Evolutionary conservation across 1,284 basidiomycete species (phyloP).

Genomic region (Austroboletus novae-zelandiae): DNA sequence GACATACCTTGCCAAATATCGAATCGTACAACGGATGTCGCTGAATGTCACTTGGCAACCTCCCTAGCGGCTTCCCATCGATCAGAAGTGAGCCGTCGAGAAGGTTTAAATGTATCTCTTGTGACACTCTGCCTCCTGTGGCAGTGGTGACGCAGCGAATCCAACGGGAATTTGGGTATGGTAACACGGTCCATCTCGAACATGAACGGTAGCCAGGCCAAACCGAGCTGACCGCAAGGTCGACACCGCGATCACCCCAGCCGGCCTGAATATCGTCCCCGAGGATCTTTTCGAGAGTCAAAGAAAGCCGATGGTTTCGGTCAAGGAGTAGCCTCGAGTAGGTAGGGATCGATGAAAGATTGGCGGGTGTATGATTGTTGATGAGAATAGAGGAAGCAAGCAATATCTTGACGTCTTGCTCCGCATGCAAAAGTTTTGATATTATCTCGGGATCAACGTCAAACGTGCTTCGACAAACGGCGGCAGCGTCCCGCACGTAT

Average conservation of each 20-base stretch:
- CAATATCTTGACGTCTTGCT: conserved; percentile 30
- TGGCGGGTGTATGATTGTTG: conserved; percentile 28
- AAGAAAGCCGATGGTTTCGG: conserved; percentile 27
- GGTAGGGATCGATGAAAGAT: neutral
- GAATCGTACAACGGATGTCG: conserved; percentile 33
- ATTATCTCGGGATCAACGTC: conserved; percentile 32
- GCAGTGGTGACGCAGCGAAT: conserved; percentile 25
- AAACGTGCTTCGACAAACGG: conserved; percentile 41
- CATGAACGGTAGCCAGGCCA: conserved; percentile 38
- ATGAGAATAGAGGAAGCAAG: conserved; percentile 37
- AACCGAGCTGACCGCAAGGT: conserved; percentile 33
- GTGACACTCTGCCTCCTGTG: conserved; percentile 2
- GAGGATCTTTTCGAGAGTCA: conserved; percentile 25
- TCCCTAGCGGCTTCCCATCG: conserved; percentile 36
- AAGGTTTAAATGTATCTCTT: conserved; percentile 39
- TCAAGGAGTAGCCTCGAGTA: conserved; percentile 19
- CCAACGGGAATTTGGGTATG: conserved; percentile 37
- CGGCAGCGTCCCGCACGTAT: conserved; percentile 35
- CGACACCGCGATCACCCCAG: conserved; percentile 22
- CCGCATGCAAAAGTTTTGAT: conserved; percentile 17
- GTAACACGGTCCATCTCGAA: conserved; percentile 32
- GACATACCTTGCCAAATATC: conserved; percentile 32
- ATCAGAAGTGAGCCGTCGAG: conserved; percentile 42
- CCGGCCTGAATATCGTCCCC: conserved; percentile 3
- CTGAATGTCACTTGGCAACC: conserved; percentile 36